phyloP scores from a whole-genome alignment of 1,284 basidiomycete species.

The Trametes sp. region DNA sequence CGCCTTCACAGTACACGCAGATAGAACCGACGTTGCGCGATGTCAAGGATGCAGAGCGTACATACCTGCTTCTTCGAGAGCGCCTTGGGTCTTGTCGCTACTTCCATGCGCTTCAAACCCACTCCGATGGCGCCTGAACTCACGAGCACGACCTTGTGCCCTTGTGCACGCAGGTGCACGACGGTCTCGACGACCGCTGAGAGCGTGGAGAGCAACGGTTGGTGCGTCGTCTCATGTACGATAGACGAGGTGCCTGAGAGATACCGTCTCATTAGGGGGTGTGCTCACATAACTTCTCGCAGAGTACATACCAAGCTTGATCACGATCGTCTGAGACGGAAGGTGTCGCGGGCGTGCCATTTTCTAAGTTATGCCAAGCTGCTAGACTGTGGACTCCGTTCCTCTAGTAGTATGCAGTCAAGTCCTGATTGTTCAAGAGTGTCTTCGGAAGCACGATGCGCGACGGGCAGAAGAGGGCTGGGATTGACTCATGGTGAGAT shows the following conservation, averaged over 20 bases:
- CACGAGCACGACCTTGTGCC: conserved; percentile 95
- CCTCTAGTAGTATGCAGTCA: too few species aligned
- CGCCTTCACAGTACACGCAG: conserved; percentile 54
- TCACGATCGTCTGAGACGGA: conserved; percentile 74
- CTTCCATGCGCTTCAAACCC: conserved; percentile 90
- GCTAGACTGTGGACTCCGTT: too few species aligned
- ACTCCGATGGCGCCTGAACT: conserved; percentile 97
- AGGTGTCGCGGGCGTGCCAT: conserved; percentile 42
- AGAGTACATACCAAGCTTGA: conserved; percentile 76
- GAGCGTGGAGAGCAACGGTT: conserved; percentile 90
- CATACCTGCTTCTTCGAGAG: conserved; percentile 89
- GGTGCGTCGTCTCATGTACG: conserved; percentile 88
- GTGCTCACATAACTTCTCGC: background rate
- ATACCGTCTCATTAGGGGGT: background rate
- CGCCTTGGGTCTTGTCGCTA: conserved; percentile 83
- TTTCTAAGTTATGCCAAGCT: background rate
- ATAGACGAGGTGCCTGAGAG: conserved; percentile 89
- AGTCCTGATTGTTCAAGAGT: too few species aligned
- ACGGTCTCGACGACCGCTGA: conserved; percentile 95
- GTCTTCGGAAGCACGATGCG: background rate
- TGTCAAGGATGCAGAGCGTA: background rate
- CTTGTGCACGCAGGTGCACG: conserved; percentile 76
- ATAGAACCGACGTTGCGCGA: background rate
- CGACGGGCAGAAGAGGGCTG: conserved; percentile 4
- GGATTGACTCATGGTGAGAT: conserved; percentile 31